Percentiles rank a stretch among this genome's conserved stretches.
Evolutionary conservation across 768 basidiomycete genomes (phyloP).

Genomic region (Podaxis sp.): DNA sequence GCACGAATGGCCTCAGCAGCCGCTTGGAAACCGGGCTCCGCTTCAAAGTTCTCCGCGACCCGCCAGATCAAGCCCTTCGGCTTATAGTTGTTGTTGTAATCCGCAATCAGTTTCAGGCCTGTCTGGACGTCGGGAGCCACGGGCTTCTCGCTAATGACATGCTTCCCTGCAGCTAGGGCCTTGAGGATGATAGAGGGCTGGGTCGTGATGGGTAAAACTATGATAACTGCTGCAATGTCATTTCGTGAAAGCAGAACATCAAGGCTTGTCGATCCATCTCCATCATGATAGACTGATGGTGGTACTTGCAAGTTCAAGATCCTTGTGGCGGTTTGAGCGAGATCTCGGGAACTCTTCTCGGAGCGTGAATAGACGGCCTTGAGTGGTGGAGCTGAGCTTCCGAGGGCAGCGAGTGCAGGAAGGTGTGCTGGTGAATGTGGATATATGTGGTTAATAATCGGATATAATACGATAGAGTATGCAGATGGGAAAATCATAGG

Average conservation of each 20-base stretch:
- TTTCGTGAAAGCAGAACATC: conserved; percentile 60
- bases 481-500: conserved; percentile 16
- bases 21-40: conserved; percentile 51
- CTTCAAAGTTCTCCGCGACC: conserved; percentile 76
- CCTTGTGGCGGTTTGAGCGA: conserved; percentile 42
- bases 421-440: conserved; percentile 55
- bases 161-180: conserved; percentile 72
- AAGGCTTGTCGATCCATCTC: conserved; percentile 37
- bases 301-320: conserved; percentile 33
- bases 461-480: conserved; percentile 11
- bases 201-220: conserved; percentile 71
- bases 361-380: conserved; percentile 83
- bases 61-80: conserved; percentile 72
- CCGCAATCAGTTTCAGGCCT: conserved; percentile 60
- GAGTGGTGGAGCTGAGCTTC: conserved; percentile 36
- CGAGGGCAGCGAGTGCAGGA: conserved; percentile 62
- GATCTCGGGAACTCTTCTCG: conserved; percentile 47
- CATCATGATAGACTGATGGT: conserved; percentile 57
- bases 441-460: conserved; percentile 21
- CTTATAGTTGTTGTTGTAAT: conserved; percentile 62
- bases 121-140: conserved; percentile 65
- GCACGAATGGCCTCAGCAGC: conserved; percentile 45
- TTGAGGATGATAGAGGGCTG: conserved; percentile 68
- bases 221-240: conserved; percentile 70
- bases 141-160: conserved; percentile 88